Conservation (phyloP, 2,329 filamentous ascomycete genomes). For the Ascocoryne sarcoides region DNA sequence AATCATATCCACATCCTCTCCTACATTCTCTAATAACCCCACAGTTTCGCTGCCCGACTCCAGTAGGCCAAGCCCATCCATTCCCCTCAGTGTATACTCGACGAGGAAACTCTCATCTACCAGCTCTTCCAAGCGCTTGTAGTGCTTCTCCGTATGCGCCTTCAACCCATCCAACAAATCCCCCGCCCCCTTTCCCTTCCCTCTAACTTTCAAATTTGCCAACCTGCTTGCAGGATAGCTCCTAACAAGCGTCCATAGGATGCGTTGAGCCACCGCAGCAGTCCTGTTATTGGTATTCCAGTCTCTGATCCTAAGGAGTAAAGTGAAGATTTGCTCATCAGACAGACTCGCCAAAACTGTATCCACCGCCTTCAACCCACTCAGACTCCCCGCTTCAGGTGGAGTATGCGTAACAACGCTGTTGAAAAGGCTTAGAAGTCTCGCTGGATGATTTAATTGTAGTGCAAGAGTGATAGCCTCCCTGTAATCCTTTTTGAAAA, state of each 20-base stretch:
- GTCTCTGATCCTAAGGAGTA: constrained; percentile 77
- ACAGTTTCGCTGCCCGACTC: too few species aligned
- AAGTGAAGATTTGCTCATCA: constrained; percentile 75
- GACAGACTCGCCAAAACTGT: constrained; percentile 71
- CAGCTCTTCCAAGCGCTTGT: constrained; percentile 78
- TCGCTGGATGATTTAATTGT: constrained; percentile 86
- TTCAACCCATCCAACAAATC: constrained; percentile 38
- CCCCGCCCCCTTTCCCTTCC: constrained; percentile 44
- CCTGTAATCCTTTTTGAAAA: constrained; percentile 77
- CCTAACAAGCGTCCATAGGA: constrained; percentile 70
- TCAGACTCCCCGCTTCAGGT: constrained; percentile 54
- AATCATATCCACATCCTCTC: too few species aligned
- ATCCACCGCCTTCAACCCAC: constrained; percentile 64
- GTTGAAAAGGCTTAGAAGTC: constrained; percentile 76
- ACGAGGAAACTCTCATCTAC: constrained; percentile 91
- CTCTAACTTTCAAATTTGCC: constrained; percentile 56
- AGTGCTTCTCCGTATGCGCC: constrained; percentile 89
- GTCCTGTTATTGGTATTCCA: constrained; percentile 97
- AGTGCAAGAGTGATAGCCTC: constrained; percentile 88
- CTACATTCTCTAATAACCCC: too few species aligned
- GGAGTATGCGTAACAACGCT: constrained; percentile 58
- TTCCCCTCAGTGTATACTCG: constrained; percentile 86
- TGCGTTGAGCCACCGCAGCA: constrained; percentile 73
- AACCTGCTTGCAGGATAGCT: constrained; percentile 74
- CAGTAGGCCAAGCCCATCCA: constrained; percentile 50